A percentile compares a stretch with the other conserved stretches of the same genome.
Evolutionary conservation across 2,329 filamentous ascomycete species (phyloP).

Genomic region (Venturiaceae sp.): DNA sequence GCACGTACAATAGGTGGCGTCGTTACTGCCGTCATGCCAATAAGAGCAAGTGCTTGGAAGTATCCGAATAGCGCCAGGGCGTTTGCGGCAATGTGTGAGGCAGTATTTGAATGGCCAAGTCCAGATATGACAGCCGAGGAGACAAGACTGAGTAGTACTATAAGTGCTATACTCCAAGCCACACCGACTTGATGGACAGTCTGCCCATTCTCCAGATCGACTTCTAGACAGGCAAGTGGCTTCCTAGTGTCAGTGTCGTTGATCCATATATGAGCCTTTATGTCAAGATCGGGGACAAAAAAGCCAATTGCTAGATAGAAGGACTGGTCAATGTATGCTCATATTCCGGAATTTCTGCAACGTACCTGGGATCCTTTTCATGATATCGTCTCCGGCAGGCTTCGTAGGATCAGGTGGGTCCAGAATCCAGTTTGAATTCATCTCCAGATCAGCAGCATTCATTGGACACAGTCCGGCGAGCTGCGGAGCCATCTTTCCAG

Average conservation of each 20-base stretch:
- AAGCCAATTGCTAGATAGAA: constrained; percentile 59
- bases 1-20: constrained; percentile 81
- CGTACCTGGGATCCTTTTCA: constrained; percentile 58
- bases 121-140: constrained; percentile 85
- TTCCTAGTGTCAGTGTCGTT: constrained; percentile 55
- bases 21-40: constrained; percentile 72
- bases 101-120: constrained; percentile 85
- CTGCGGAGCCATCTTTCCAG: constrained; percentile 25
- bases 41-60: constrained; percentile 67
- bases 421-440: constrained; percentile 55
- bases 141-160: constrained; percentile 72
- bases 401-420: too few species aligned
- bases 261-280: constrained; percentile 71
- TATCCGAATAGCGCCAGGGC: constrained; percentile 86
- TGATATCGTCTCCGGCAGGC: constrained; percentile 28
- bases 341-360: not conserved
- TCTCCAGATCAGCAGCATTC: constrained; percentile 71
- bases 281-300: constrained; percentile 83
- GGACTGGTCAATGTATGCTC: not conserved
- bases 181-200: constrained; percentile 83
- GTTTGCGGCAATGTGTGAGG: constrained; percentile 87
- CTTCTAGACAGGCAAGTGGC: constrained; percentile 77
- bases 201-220: constrained; percentile 79
- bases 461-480: constrained; percentile 80
- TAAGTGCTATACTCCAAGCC: constrained; percentile 80